Conservation (phyloP, 495 filamentous ascomycete genomes). For the Penicillium cosmopolitanum region DNA sequence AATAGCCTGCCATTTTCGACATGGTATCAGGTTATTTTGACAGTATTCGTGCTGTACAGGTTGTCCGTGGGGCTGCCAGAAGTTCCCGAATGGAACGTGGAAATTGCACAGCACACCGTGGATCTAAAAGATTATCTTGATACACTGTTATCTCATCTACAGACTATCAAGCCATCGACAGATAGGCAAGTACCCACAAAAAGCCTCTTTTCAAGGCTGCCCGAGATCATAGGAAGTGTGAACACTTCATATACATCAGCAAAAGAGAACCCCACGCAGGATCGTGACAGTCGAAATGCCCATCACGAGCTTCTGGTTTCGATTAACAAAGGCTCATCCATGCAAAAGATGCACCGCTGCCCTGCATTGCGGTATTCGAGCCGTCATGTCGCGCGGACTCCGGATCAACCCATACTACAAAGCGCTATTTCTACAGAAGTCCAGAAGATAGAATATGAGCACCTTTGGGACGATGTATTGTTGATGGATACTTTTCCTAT, state of each 20-base stretch:
- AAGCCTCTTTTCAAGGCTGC: conserved; percentile 20
- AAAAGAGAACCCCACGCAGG: conserved; percentile 12
- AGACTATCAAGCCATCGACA: conserved; percentile 10
- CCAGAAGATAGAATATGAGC: conserved; percentile 19
- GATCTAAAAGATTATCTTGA: conserved; percentile 1
- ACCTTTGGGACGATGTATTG: conserved; percentile 13
- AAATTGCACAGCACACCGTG: conserved; percentile 18
- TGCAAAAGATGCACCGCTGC: background rate
- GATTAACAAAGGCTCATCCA: background rate
- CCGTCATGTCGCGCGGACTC: background rate
- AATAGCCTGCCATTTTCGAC: conserved; percentile 13
- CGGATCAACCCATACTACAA: conserved; percentile 13
- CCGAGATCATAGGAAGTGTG: conserved; percentile 24
- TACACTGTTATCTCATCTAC: conserved; percentile 2
- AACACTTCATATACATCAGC: conserved; percentile 16
- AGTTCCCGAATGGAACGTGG: conserved; percentile 17
- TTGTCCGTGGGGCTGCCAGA: conserved; percentile 18
- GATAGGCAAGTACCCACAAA: conserved; percentile 13
- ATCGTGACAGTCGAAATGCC: conserved; percentile 8
- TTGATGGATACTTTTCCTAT: conserved; percentile 8
- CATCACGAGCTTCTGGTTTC: conserved; percentile 9
- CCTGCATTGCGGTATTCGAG: background rate
- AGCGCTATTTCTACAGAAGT: conserved; percentile 16
- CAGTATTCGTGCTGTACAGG: conserved; percentile 18
- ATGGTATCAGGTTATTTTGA: conserved; percentile 18